A percentile compares a stretch with the other conserved stretches of the same genome.
Evolutionary conservation across 106 monocot species (phyloP).

Genomic region (Dioscorea zingiberensis): DNA sequence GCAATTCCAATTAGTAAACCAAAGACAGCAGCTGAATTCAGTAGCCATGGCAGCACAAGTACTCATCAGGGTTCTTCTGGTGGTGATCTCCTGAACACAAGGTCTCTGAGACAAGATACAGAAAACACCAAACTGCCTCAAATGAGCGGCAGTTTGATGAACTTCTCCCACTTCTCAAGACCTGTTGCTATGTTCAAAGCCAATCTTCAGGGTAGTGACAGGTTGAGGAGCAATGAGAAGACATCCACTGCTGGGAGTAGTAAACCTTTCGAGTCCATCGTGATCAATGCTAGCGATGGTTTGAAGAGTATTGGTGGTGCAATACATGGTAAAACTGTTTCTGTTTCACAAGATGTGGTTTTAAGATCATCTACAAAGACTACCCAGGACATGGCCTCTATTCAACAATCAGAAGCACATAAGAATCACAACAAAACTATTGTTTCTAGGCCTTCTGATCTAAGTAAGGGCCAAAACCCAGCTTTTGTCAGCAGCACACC

Average conservation of each 20-base stretch:
- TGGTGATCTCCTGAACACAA: neutral
- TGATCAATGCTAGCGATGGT: conserved; percentile 25
- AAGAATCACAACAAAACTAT: neutral
- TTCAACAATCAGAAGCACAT: conserved; percentile 4
- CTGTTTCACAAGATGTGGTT: conserved; percentile 6
- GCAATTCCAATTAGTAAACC: conserved; percentile 1
- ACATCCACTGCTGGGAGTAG: conserved; percentile 30
- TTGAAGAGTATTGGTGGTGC: conserved; percentile 1
- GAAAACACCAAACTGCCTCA: conserved; percentile 6
- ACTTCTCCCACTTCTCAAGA: conserved; percentile 74
- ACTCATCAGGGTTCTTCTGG: neutral
- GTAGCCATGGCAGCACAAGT: neutral
- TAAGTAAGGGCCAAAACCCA: conserved; percentile 4
- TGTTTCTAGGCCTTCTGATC: neutral
- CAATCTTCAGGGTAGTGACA: conserved; percentile 36
- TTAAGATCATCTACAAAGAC: neutral
- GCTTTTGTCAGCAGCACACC: too few relatives aligned
- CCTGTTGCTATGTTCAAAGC: conserved; percentile 35
- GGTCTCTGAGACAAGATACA: conserved; percentile 17
- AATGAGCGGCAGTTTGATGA: conserved; percentile 23
- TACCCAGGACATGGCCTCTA: conserved; percentile 1
- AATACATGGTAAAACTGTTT: conserved; percentile 1
- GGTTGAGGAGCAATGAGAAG: conserved; percentile 43
- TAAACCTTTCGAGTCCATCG: conserved; percentile 24
- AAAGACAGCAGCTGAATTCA: conserved; percentile 3